A percentile compares a stretch with the other conserved stretches of the same genome.
phyloP scores from a whole-genome alignment of 2,329 filamentous ascomycete species.

The Aureobasidium sp. region DNA sequence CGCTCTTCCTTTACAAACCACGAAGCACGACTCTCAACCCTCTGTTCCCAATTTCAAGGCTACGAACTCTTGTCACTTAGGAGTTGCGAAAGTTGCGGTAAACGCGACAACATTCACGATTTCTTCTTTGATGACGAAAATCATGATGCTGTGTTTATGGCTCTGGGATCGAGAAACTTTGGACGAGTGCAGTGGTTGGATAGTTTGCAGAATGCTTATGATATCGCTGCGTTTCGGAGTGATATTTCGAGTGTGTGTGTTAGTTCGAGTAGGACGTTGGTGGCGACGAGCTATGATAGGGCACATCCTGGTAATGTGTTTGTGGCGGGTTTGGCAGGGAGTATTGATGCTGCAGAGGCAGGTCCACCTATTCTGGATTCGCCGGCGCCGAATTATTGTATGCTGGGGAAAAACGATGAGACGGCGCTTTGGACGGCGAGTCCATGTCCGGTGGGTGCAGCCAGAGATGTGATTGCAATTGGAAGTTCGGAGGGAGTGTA shows the following conservation, averaged over 20 bases:
- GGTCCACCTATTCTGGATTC: slow-evolving; percentile 10
- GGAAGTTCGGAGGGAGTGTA: slow-evolving; percentile 6
- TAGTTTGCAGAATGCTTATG: neutral
- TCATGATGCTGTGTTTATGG: slow-evolving; percentile 13
- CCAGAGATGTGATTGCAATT: slow-evolving; percentile 11
- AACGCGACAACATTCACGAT: slow-evolving; percentile 21
- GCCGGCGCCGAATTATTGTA: slow-evolving; percentile 3
- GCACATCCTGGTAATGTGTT: slow-evolving; percentile 21
- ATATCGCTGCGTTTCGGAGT: slow-evolving; percentile 16
- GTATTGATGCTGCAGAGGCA: neutral
- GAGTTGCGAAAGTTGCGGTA: slow-evolving; percentile 21
- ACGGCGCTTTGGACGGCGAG: slow-evolving; percentile 14
- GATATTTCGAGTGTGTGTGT: slow-evolving; percentile 17
- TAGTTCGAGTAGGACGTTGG: neutral
- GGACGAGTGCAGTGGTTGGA: slow-evolving; percentile 3
- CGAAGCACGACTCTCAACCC: slow-evolving; percentile 14
- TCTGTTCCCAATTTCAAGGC: slow-evolving; percentile 10
- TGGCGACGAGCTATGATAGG: slow-evolving; percentile 13
- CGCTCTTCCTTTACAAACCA: slow-evolving; percentile 15
- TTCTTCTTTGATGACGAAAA: slow-evolving; percentile 6
- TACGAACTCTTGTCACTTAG: slow-evolving; percentile 6
- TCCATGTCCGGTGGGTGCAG: neutral
- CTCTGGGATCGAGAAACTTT: slow-evolving; percentile 4
- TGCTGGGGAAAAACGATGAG: slow-evolving; percentile 11
- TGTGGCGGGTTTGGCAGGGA: slow-evolving; percentile 13